Evolutionary conservation across 1,284 basidiomycete species (phyloP).

Genomic region (Hymenochaete sp.): DNA sequence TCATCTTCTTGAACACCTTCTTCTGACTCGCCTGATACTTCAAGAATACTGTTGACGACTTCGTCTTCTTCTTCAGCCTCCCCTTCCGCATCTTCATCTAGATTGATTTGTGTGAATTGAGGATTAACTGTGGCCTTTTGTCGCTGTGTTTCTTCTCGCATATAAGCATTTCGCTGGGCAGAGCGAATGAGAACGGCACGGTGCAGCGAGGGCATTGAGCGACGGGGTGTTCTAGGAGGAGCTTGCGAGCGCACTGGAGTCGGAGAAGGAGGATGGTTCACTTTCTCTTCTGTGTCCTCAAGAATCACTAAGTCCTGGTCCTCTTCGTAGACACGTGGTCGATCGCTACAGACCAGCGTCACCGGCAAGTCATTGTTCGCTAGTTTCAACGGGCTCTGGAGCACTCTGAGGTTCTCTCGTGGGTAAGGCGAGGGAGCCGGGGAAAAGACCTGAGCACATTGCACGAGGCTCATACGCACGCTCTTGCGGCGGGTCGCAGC

Average conservation of each 20-base stretch:
- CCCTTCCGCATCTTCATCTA: conserved; percentile 23
- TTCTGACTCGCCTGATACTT: conserved; percentile 14
- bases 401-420: conserved; percentile 49
- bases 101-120: conserved; percentile 24
- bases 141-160: conserved; percentile 27
- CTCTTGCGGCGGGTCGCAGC: conserved; percentile 30
- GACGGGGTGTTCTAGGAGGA: conserved; percentile 32
- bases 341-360: conserved; percentile 51
- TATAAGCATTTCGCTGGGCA: conserved; percentile 48
- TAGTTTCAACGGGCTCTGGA: conserved; percentile 49
- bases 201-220: conserved; percentile 43
- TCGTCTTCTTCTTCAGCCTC: conserved; percentile 26
- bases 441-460: conserved; percentile 61
- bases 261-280: conserved; percentile 6
- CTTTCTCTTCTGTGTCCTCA: conserved; percentile 42
- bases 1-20: conserved; percentile 18
- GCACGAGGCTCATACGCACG: conserved; percentile 64
- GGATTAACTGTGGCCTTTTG: conserved; percentile 25
- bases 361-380: conserved; percentile 27
- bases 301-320: conserved; percentile 63
- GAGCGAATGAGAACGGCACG: conserved; percentile 61
- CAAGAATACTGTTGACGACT: conserved; percentile 26
- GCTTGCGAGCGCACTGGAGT: conserved; percentile 15
- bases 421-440: conserved; percentile 52
- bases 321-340: conserved; percentile 59